A percentile compares a stretch with the other conserved stretches of the same genome.
Conservation (phyloP, 139 green algal genomes). For the Asterochloris erici region DNA sequence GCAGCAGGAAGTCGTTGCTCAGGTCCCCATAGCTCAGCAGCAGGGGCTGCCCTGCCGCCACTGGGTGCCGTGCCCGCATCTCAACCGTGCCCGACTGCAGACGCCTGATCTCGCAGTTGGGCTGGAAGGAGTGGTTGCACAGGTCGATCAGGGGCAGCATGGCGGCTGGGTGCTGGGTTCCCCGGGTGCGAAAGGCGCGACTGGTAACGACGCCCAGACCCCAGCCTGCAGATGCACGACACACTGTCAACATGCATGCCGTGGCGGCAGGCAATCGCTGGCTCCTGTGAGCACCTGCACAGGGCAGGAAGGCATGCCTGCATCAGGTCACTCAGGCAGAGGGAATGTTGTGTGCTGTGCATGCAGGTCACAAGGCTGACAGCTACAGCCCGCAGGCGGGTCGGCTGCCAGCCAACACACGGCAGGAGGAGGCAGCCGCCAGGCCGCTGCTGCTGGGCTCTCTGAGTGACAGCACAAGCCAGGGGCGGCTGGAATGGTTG, state of each 20-base stretch:
- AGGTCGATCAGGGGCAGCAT: slow-evolving; percentile 84
- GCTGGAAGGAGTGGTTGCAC: slow-evolving; percentile 71
- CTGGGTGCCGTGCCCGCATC: slow-evolving; percentile 4
- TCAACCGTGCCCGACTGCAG: not conserved
- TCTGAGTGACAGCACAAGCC: no score
- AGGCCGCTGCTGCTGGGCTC: no score
- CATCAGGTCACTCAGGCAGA: no score
- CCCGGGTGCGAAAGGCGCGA: slow-evolving; percentile 66
- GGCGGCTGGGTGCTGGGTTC: slow-evolving; percentile 52
- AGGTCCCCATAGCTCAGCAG: slow-evolving; percentile 78
- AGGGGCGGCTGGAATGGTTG: no score
- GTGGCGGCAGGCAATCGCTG: no score
- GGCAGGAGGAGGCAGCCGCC: no score
- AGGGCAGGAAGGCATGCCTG: no score
- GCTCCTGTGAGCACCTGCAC: no score
- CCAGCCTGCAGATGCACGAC: slow-evolving; percentile 51
- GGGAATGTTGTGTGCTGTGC: no score
- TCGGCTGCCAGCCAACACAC: no score
- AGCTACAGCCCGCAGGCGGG: no score
- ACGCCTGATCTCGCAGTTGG: slow-evolving; percentile 45
- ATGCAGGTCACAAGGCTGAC: no score
- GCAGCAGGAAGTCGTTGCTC: slow-evolving; percentile 82
- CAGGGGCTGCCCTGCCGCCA: slow-evolving; percentile 52
- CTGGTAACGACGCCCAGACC: slow-evolving; percentile 66
- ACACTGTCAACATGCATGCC: not conserved